Evolutionary conservation across 1,139 yeast genomes (phyloP).

Genomic region (Suhomyces wounanorum): DNA sequence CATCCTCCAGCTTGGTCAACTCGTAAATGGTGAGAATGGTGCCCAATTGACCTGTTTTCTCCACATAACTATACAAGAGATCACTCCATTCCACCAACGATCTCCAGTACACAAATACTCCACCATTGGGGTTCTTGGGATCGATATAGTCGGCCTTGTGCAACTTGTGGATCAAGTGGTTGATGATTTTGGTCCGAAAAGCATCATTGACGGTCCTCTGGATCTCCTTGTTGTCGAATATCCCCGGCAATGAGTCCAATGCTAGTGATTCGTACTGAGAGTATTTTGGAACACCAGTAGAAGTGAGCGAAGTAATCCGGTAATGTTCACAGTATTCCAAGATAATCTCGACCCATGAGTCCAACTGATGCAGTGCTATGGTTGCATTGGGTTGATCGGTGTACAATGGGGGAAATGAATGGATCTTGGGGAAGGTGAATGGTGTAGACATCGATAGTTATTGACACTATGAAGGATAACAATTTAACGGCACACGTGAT

Average conservation of each 20-base stretch:
- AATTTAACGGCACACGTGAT: background rate
- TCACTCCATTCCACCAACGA: slow-evolving; percentile 78
- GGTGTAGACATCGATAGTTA: slow-evolving; percentile 8
- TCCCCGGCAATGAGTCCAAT: slow-evolving; percentile 26
- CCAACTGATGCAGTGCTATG: slow-evolving; percentile 71
- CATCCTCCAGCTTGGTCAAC: slow-evolving; percentile 63
- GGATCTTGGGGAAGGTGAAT: slow-evolving; percentile 66
- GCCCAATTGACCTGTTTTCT: slow-evolving; percentile 75
- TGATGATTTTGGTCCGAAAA: slow-evolving; percentile 57
- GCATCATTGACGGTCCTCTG: slow-evolving; percentile 57
- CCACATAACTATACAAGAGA: slow-evolving; percentile 48
- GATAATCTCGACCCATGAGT: slow-evolving; percentile 45
- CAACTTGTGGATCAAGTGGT: slow-evolving; percentile 55
- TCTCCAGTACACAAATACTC: slow-evolving; percentile 67
- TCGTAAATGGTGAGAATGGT: slow-evolving; percentile 83
- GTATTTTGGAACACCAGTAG: slow-evolving; percentile 30
- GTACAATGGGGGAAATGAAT: slow-evolving; percentile 88
- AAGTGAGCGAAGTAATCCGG: slow-evolving; percentile 44
- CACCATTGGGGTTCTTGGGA: slow-evolving; percentile 42
- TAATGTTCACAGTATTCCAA: slow-evolving; percentile 61
- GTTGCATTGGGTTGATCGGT: slow-evolving; percentile 86
- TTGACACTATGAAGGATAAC: background rate
- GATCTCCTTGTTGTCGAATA: slow-evolving; percentile 54
- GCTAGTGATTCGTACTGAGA: slow-evolving; percentile 29
- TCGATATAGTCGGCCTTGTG: slow-evolving; percentile 55